Evolutionary conservation across 176 grass and related monocot genomes (phyloP).

Genomic region (Triticum turgidum): DNA sequence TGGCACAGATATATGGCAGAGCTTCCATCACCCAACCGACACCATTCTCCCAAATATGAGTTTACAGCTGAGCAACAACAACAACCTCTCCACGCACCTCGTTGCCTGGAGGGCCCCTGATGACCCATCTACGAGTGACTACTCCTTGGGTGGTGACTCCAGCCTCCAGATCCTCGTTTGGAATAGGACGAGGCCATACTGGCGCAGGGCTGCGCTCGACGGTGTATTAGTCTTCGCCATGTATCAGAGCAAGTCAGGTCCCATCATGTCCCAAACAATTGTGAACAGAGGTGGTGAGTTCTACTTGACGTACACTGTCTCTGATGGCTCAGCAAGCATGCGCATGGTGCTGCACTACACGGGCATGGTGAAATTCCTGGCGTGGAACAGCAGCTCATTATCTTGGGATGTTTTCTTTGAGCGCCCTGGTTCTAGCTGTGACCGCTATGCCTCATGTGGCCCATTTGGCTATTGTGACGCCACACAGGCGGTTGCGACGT

Average conservation of each 20-base stretch:
- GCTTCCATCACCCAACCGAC: conserved; percentile 36
- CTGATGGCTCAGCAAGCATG: background rate
- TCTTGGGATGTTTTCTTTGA: background rate
- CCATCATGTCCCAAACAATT: background rate
- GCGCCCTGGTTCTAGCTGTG: conserved; percentile 17
- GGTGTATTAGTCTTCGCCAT: background rate
- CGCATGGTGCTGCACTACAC: background rate
- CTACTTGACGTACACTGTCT: background rate
- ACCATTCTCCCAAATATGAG: conserved; percentile 30
- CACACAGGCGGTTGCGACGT: background rate
- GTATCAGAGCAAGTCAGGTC: background rate
- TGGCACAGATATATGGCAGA: conserved; percentile 31
- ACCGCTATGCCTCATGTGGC: conserved; percentile 29
- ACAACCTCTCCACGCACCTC: background rate
- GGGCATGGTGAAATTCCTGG: background rate
- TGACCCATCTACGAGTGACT: conserved; percentile 37
- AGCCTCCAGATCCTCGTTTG: background rate
- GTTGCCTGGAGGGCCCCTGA: conserved; percentile 32
- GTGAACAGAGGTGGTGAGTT: background rate
- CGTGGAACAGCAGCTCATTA: background rate
- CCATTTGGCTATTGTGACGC: conserved; percentile 36
- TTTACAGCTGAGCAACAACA: background rate
- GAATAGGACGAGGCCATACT: background rate
- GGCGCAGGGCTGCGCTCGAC: background rate
- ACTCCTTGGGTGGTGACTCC: conserved; percentile 9